Percentiles rank a stretch among this genome's conserved stretches.
These are phyloP conservation scores for Tylopilus subfusipes DNA, from an alignment of 768 basidiomycete species.

Conservation along the genomic window DNA sequence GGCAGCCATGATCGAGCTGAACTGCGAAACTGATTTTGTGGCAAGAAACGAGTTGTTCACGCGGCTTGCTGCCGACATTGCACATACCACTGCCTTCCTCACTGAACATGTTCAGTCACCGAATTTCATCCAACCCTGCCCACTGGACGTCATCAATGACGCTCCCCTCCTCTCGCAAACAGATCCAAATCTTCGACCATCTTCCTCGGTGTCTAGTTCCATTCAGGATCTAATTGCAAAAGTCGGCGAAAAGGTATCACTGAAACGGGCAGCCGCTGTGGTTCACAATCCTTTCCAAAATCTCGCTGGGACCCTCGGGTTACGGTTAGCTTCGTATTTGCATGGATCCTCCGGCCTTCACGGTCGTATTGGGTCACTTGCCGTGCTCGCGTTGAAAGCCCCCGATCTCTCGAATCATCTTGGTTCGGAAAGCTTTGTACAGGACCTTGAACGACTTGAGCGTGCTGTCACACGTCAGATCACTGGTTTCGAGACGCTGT, in stretches of 20 bases:
- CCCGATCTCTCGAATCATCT: conserved; percentile 43
- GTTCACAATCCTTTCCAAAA: conserved; percentile 37
- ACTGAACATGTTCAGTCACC: conserved; percentile 38
- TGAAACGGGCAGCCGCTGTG: conserved; percentile 55
- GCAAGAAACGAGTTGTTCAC: conserved; percentile 81
- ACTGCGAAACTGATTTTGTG: conserved; percentile 98
- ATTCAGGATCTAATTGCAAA: conserved; percentile 70
- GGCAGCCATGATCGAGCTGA: conserved; percentile 86
- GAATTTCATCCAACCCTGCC: conserved; percentile 44
- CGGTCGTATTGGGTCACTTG: conserved; percentile 60
- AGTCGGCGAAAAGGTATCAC: conserved; percentile 74
- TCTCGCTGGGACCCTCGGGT: conserved; percentile 35
- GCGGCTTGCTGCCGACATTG: conserved; percentile 71
- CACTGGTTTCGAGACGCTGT: conserved; percentile 71
- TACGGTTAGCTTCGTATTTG: conserved; percentile 53
- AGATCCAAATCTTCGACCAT: conserved; percentile 30
- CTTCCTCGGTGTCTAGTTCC: conserved; percentile 54
- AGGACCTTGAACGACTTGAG: conserved; percentile 61
- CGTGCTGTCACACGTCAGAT: conserved; percentile 82
- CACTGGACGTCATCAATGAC: conserved; percentile 50
- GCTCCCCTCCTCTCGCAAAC: conserved; percentile 62
- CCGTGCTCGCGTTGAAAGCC: conserved; percentile 52
- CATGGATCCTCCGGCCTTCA: conserved; percentile 55
- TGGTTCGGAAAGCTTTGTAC: conserved; percentile 44
- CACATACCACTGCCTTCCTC: conserved; percentile 78